Evolutionary conservation across 768 basidiomycete species (phyloP).

Genomic region (Russula virescens): DNA sequence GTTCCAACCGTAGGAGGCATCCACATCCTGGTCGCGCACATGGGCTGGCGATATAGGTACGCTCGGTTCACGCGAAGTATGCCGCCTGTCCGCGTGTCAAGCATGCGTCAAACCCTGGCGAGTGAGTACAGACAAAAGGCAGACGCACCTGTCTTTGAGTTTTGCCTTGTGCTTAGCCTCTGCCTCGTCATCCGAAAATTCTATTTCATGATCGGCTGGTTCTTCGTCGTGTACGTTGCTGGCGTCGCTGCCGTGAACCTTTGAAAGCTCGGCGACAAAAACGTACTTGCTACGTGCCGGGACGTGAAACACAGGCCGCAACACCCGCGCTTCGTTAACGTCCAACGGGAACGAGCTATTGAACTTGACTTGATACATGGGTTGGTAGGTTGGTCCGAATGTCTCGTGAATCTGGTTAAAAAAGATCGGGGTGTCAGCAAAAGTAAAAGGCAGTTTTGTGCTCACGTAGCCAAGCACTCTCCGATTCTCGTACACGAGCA

Average conservation of each 20-base stretch:
- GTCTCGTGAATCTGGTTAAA: slow-evolving; percentile 79
- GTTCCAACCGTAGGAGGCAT: slow-evolving; percentile 45
- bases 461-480: slow-evolving; percentile 87
- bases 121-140: not conserved
- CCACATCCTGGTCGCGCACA: slow-evolving; percentile 50
- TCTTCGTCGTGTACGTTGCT: slow-evolving; percentile 95
- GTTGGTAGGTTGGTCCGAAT: slow-evolving; percentile 88
- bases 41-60: slow-evolving; percentile 43
- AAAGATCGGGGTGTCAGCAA: slow-evolving; percentile 19
- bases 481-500: slow-evolving; percentile 86
- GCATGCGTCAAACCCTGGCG: not conserved
- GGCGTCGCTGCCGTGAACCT: slow-evolving; percentile 83
- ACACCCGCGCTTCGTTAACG: slow-evolving; percentile 45
- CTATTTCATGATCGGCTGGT: slow-evolving; percentile 80
- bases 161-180: slow-evolving; percentile 68
- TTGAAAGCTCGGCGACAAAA: slow-evolving; percentile 65
- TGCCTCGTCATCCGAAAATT: slow-evolving; percentile 94
- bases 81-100: slow-evolving; percentile 38
- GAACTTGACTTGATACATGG: slow-evolving; percentile 86
- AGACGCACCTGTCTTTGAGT: slow-evolving; percentile 52
- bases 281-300: slow-evolving; percentile 78
- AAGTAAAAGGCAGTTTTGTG: slow-evolving; percentile 21
- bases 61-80: slow-evolving; percentile 45
- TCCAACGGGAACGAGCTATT: slow-evolving; percentile 59
- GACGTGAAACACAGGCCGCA: slow-evolving; percentile 75